These are phyloP conservation scores for Beta corolliflora DNA, from an alignment of 179 eudicot genomes.

Conservation along the genomic window DNA sequence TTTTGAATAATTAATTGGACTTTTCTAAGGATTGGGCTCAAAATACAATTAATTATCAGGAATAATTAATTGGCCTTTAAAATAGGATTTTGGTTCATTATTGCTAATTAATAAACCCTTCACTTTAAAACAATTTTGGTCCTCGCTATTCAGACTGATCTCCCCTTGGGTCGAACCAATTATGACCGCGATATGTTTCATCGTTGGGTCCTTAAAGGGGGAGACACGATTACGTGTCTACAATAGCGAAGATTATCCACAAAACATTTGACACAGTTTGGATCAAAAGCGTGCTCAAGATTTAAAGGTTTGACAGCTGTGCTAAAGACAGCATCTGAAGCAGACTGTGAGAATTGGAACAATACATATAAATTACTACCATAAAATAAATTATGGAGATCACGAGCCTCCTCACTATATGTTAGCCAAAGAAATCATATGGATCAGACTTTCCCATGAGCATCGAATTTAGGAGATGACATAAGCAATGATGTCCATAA, in stretches of 20 bases:
- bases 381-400: neutral
- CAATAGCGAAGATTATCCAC: conserved; percentile 77
- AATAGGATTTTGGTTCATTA: no score
- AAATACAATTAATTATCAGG: no score
- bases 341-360: conserved; percentile 47
- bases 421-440: neutral
- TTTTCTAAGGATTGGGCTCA: no score
- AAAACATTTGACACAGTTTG: conserved; percentile 93
- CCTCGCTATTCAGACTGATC: no score
- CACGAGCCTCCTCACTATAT: neutral
- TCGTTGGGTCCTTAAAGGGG: no score
- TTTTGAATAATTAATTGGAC: no score
- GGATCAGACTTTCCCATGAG: conserved; percentile 8
- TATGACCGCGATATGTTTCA: no score
- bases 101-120: no score
- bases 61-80: no score
- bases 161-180: no score
- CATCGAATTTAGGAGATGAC: neutral
- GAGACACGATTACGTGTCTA: no score
- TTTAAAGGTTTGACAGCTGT: conserved; percentile 87
- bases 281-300: conserved; percentile 88
- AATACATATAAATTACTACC: neutral
- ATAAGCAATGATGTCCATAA: neutral
- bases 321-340: conserved; percentile 97
- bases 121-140: no score